Evolutionary conservation across 2,329 filamentous ascomycete species (phyloP).

Genomic region (Aspergillus texensis): DNA sequence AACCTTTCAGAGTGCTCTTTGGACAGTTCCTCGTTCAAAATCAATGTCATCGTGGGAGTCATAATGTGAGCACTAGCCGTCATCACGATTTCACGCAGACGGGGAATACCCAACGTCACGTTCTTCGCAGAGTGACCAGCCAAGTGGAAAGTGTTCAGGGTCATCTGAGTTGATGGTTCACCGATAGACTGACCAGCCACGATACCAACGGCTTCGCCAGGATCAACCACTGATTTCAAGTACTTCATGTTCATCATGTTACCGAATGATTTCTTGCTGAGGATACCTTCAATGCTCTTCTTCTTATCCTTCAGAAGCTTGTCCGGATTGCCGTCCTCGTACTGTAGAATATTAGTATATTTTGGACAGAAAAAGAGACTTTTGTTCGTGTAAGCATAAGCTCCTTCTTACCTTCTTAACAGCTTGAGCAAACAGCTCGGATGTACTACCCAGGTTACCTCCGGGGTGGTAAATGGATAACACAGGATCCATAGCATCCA

Average conservation of each 20-base stretch:
- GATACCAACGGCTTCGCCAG: constrained; percentile 94
- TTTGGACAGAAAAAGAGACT: not conserved
- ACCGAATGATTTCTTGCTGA: constrained; percentile 73
- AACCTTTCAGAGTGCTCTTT: constrained; percentile 73
- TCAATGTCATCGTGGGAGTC: constrained; percentile 75
- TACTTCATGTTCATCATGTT: constrained; percentile 90
- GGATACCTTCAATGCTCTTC: constrained; percentile 45
- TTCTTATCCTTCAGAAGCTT: constrained; percentile 64
- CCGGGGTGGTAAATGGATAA: constrained; percentile 73
- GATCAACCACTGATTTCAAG: constrained; percentile 85
- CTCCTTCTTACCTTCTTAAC: constrained; percentile 59
- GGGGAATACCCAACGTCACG: constrained; percentile 96
- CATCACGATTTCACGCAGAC: constrained; percentile 97
- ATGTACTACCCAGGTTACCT: constrained; percentile 80
- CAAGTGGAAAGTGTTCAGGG: constrained; percentile 98
- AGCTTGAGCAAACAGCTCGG: constrained; percentile 77
- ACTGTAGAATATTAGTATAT: constrained; percentile 48
- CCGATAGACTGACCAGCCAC: constrained; percentile 95
- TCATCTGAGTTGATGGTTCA: constrained; percentile 99
- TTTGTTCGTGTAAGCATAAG: constrained; percentile 21
- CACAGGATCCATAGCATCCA: constrained; percentile 73
- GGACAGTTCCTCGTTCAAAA: constrained; percentile 72
- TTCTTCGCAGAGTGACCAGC: constrained; percentile 98
- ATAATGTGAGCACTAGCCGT: constrained; percentile 87
- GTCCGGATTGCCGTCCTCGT: constrained; percentile 74